phyloP scores from a whole-genome alignment of 192 early-diverging fungal species.

The Entomortierella lignicola region DNA sequence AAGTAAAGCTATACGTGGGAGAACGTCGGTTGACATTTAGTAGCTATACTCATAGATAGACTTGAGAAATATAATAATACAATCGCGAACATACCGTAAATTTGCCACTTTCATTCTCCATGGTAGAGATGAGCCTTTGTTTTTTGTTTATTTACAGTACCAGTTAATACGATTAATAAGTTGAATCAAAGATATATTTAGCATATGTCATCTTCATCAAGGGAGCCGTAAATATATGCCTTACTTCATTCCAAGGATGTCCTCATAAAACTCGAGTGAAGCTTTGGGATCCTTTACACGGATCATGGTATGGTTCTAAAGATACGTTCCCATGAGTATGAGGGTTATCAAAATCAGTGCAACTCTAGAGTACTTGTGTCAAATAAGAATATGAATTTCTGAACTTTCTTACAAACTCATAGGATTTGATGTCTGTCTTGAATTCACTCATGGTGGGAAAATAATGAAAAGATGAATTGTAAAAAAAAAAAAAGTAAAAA shows the following conservation, averaged over 20 bases:
- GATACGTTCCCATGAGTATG: not conserved
- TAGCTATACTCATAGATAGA: no score
- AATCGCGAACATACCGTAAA: conserved; percentile 47
- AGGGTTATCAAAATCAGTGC: not conserved
- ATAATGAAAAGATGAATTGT: not conserved
- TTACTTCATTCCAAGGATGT: conserved; percentile 86
- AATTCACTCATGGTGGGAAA: conserved; percentile 35
- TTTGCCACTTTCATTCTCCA: conserved; percentile 59
- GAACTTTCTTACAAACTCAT: conserved; percentile 42
- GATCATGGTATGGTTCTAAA: conserved; percentile 88
- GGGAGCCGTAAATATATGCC: not conserved
- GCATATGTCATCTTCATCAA: not conserved
- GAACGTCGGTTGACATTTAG: not conserved
- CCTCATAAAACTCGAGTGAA: conserved; percentile 79
- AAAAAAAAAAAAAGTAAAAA: conserved; percentile 2
- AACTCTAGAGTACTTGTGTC: no score
- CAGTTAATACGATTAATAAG: no score
- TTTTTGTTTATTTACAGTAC: not conserved
- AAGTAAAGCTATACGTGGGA: conserved; percentile 77
- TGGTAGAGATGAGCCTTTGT: conserved; percentile 59
- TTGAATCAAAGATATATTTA: no score
- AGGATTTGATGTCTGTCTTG: conserved; percentile 48
- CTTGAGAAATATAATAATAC: not conserved
- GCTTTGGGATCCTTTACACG: conserved; percentile 84
- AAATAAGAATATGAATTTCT: not conserved